These are phyloP conservation scores for Xylaria sp. DNA, from an alignment of 2,329 filamentous ascomycete species.

Conservation along the genomic window DNA sequence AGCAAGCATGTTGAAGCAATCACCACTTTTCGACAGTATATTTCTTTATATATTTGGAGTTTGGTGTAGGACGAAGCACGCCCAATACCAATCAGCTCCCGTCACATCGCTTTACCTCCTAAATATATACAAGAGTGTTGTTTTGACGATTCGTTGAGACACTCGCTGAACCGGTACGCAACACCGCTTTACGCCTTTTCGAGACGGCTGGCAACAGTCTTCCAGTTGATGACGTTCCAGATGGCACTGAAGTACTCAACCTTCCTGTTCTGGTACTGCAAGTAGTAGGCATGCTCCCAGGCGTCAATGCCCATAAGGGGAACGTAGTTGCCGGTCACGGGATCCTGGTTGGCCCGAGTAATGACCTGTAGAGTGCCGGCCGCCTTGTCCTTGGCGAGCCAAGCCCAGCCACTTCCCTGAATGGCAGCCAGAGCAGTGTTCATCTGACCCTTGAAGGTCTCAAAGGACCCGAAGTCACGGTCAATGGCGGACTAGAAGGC, in stretches of 20 bases:
- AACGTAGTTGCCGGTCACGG: constrained; percentile 42
- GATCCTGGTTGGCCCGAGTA: constrained; percentile 62
- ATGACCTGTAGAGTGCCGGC: constrained; percentile 51
- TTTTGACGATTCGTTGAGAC: not conserved
- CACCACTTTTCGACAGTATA: not conserved
- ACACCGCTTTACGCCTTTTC: constrained; percentile 23
- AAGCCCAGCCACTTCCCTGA: constrained; percentile 64
- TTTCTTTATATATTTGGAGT: too few species aligned
- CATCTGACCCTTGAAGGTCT: constrained; percentile 49
- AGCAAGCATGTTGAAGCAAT: not conserved
- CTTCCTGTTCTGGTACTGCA: constrained; percentile 73
- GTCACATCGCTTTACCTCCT: constrained; percentile 2
- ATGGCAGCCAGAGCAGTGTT: constrained; percentile 50
- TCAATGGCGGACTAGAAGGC: constrained; percentile 45
- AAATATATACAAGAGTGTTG: not conserved
- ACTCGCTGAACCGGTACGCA: too few species aligned
- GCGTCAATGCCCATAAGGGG: constrained; percentile 60
- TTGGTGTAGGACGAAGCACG: not conserved
- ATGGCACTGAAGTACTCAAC: constrained; percentile 75
- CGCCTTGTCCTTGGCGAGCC: constrained; percentile 52
- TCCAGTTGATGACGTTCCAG: constrained; percentile 76
- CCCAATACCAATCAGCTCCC: not conserved
- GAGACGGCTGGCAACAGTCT: constrained; percentile 29
- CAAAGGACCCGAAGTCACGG: constrained; percentile 51
- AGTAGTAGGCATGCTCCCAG: constrained; percentile 58